These are phyloP conservation scores for Xylariaceae sp. DNA, from an alignment of 2,329 filamentous ascomycete genomes.

Conservation along the genomic window DNA sequence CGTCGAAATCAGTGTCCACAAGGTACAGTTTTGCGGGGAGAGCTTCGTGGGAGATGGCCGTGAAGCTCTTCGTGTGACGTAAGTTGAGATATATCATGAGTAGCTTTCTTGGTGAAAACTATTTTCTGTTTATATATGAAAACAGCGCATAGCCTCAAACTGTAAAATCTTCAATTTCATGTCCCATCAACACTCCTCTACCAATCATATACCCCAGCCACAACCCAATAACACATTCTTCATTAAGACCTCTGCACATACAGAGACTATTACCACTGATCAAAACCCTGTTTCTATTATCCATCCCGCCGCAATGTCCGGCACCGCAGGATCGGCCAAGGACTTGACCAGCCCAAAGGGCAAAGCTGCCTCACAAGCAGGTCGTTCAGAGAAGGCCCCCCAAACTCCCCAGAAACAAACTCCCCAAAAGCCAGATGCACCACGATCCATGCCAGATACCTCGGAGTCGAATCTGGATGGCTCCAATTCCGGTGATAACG, in stretches of 20 bases:
- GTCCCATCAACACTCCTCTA: slow-evolving; percentile 14
- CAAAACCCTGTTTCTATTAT: slow-evolving; percentile 23
- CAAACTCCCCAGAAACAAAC: slow-evolving; percentile 14
- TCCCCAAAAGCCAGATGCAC: slow-evolving; percentile 19
- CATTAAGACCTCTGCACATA: slow-evolving; percentile 16
- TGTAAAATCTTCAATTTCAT: slow-evolving; percentile 7
- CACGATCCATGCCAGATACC: slow-evolving; percentile 26
- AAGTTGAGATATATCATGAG: slow-evolving; percentile 11
- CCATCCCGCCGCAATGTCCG: slow-evolving; percentile 29
- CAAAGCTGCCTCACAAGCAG: slow-evolving; percentile 15
- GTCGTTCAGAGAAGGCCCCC: slow-evolving; percentile 2
- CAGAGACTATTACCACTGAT: slow-evolving; percentile 21
- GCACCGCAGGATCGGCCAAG: slow-evolving; percentile 22
- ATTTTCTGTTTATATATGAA: slow-evolving; percentile 15
- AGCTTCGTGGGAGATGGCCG: not conserved
- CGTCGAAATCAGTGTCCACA: slow-evolving; percentile 24
- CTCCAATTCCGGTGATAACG: slow-evolving; percentile 21
- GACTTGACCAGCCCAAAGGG: slow-evolving; percentile 14
- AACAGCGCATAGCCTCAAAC: slow-evolving; percentile 12
- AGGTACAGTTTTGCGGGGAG: slow-evolving; percentile 10
- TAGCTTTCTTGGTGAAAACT: slow-evolving; percentile 5
- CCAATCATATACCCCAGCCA: slow-evolving; percentile 8
- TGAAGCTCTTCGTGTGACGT: slow-evolving; percentile 23
- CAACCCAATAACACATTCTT: slow-evolving; percentile 8
- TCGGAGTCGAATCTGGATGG: slow-evolving; percentile 18